These are phyloP conservation scores for Jaltomata sinuosa DNA, from an alignment of 257 asterid species.

Conservation along the genomic window DNA sequence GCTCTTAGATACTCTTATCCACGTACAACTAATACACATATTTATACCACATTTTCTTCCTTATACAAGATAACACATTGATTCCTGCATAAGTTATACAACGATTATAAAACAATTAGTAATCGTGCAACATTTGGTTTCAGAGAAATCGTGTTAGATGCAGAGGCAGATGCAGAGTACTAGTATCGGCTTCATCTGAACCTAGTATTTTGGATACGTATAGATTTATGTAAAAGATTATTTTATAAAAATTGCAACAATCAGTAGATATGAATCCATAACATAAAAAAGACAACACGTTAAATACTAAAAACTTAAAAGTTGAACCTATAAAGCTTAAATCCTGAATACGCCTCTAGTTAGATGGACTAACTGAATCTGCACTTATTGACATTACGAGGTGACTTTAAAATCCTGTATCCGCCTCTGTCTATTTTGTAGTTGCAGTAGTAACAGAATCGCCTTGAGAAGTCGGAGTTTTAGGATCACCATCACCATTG, in stretches of 20 bases:
- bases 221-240: background rate
- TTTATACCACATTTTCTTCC: background rate
- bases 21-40: background rate
- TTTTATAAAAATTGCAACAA: background rate
- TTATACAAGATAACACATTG: background rate
- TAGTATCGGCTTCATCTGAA: background rate
- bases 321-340: background rate
- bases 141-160: no score
- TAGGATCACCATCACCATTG: background rate
- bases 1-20: background rate
- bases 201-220: background rate
- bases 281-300: background rate
- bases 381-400: background rate
- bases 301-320: background rate
- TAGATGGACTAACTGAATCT: background rate
- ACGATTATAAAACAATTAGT: background rate
- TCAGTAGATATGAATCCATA: background rate
- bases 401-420: background rate
- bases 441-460: background rate
- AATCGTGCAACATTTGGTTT: background rate
- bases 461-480: background rate
- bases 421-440: background rate
- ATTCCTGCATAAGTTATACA: background rate
- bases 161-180: no score
- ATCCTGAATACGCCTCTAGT: background rate